Evolutionary conservation across 1,284 basidiomycete genomes (phyloP).

Genomic region (Rhodotorula sp.): DNA sequence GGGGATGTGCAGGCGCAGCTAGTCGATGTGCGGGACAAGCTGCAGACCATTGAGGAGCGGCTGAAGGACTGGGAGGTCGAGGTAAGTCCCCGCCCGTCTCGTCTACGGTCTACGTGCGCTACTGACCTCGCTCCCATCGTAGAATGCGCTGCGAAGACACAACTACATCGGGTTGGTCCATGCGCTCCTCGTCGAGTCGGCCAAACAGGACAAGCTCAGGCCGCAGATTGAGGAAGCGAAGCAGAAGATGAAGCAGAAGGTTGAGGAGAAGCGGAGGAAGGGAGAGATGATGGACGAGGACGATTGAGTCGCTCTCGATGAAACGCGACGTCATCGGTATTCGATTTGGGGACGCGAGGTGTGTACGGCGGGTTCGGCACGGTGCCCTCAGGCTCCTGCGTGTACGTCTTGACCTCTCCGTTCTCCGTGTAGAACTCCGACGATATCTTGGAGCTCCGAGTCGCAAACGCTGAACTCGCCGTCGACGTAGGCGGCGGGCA

Average conservation of each 20-base stretch:
- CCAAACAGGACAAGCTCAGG: conserved; percentile 59
- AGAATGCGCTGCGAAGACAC: conserved; percentile 74
- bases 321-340: conserved; percentile 44
- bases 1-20: neutral
- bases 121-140: conserved; percentile 53
- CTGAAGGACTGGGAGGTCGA: conserved; percentile 73
- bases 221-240: conserved; percentile 51
- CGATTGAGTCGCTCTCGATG: neutral
- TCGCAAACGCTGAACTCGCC: conserved; percentile 62
- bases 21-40: conserved; percentile 8
- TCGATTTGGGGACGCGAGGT: conserved; percentile 60
- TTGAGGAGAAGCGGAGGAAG: conserved; percentile 14
- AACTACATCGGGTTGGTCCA: conserved; percentile 77
- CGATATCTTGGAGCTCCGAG: conserved; percentile 63
- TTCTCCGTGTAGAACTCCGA: conserved; percentile 56
- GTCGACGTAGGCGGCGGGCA: conserved; percentile 60
- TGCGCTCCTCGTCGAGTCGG: conserved; percentile 65
- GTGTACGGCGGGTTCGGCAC: conserved; percentile 56
- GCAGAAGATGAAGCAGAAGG: conserved; percentile 47
- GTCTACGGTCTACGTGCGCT: conserved; percentile 43
- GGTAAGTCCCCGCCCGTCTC: neutral
- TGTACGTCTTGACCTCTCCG: conserved; percentile 27
- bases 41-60: conserved; percentile 65
- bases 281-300: conserved; percentile 16
- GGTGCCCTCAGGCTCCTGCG: conserved; percentile 51